Percentiles rank a stretch among this genome's conserved stretches.
phyloP scores from a whole-genome alignment of 208 protist genomes.

The Wallacemonas sp. region DNA sequence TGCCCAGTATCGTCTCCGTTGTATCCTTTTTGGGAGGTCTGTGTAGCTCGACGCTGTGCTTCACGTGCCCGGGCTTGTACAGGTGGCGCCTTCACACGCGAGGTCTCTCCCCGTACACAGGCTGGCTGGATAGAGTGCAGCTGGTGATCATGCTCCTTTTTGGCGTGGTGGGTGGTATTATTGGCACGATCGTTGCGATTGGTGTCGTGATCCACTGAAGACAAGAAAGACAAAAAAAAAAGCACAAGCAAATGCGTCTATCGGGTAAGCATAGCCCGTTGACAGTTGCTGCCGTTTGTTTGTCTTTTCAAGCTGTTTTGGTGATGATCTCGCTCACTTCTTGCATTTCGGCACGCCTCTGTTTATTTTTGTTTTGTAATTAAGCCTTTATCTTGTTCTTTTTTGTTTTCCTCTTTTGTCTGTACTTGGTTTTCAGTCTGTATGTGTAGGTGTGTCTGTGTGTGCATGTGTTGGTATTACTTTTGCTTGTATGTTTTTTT shows the following conservation, averaged over 20 bases:
- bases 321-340: neutral
- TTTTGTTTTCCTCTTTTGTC: conserved; percentile 16
- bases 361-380: neutral
- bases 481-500: neutral
- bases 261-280: too few relatives aligned
- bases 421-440: neutral
- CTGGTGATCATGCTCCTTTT: conserved; percentile 46
- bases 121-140: conserved; percentile 25
- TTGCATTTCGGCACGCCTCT: neutral
- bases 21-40: conserved; percentile 61
- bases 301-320: conserved; percentile 5
- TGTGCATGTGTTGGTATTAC: neutral
- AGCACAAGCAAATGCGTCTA: too few relatives aligned
- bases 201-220: conserved; percentile 16
- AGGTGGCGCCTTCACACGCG: conserved; percentile 50
- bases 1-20: conserved; percentile 58
- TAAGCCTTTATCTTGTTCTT: neutral
- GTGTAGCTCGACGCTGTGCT: conserved; percentile 68
- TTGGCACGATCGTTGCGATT: conserved; percentile 50
- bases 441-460: conserved; percentile 15
- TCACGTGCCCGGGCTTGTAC: conserved; percentile 64
- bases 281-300: neutral
- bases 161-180: conserved; percentile 32
- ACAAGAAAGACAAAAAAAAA: too few relatives aligned
- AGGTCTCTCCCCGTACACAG: conserved; percentile 25